Percentiles rank a stretch among this genome's conserved stretches.
These are phyloP conservation scores for Tetraselmis chui DNA, from an alignment of 139 green algal species.

Conservation along the genomic window DNA sequence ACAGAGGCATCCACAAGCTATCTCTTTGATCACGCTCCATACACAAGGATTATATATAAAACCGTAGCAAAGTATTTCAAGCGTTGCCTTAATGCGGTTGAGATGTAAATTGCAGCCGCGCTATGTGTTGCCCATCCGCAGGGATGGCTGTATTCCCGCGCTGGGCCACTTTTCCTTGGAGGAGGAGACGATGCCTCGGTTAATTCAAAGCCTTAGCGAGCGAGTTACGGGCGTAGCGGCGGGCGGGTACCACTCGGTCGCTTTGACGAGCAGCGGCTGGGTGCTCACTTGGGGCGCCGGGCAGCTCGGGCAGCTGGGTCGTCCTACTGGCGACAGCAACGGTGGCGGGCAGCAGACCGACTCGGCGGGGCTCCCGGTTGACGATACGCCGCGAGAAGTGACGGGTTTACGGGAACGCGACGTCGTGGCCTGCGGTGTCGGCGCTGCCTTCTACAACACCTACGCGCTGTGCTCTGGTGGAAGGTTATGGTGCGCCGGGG, in stretches of 20 bases:
- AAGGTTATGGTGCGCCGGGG: not conserved
- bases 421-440: not conserved
- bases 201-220: not conserved
- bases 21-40: too few species aligned
- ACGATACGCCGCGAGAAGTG: not conserved
- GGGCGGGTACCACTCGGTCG: constrained; percentile 3
- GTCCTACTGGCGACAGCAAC: too few species aligned
- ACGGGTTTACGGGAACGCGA: not conserved
- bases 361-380: not conserved
- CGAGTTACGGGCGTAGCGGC: not conserved
- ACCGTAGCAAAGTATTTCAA: too few species aligned
- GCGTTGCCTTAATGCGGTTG: too few species aligned
- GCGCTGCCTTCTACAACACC: constrained; percentile 5
- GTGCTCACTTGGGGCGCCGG: not conserved
- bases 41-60: too few species aligned
- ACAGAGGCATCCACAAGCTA: too few species aligned
- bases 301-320: constrained; percentile 4
- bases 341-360: not conserved
- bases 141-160: not conserved
- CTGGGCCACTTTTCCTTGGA: not conserved
- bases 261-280: not conserved
- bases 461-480: not conserved
- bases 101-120: too few species aligned
- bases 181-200: not conserved
- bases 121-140: too few species aligned